Evolutionary conservation across 495 filamentous ascomycete genomes (phyloP).

Genomic region (Tuber magnatum): DNA sequence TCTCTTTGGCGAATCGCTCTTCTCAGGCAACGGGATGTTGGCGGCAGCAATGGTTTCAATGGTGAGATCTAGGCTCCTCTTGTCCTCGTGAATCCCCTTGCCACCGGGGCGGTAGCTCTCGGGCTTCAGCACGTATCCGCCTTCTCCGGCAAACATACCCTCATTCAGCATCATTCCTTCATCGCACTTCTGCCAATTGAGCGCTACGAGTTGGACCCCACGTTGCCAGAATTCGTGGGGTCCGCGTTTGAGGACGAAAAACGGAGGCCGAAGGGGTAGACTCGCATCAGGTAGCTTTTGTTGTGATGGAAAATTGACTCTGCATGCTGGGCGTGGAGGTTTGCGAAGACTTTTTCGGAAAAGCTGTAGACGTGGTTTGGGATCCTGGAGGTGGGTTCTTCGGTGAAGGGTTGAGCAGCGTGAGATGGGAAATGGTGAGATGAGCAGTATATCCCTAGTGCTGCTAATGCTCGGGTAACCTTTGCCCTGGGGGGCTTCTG

Average conservation of each 20-base stretch:
- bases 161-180: constrained; percentile 93
- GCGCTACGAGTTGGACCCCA: constrained; percentile 82
- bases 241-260: constrained; percentile 80
- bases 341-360: constrained; percentile 68
- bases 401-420: constrained; percentile 43
- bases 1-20: constrained; percentile 50
- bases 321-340: constrained; percentile 57
- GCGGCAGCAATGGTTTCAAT: constrained; percentile 55
- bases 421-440: constrained; percentile 64
- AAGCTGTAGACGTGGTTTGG: constrained; percentile 84
- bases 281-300: constrained; percentile 72
- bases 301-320: constrained; percentile 72
- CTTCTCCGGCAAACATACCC: constrained; percentile 76
- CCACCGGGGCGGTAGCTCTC: constrained; percentile 52
- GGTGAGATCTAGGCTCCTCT: constrained; percentile 49
- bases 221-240: constrained; percentile 77
- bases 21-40: constrained; percentile 50
- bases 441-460: constrained; percentile 73
- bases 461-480: constrained; percentile 64
- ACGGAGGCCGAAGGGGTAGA: constrained; percentile 76
- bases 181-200: constrained; percentile 92
- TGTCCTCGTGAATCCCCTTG: constrained; percentile 48
- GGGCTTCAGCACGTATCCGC: constrained; percentile 82
- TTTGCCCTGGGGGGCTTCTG: constrained; percentile 54
- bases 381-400: constrained; percentile 53